Base-by-base conservation (phyloP, 768 basidiomycete species). In the Mycena olivaceomarginata region DNA sequence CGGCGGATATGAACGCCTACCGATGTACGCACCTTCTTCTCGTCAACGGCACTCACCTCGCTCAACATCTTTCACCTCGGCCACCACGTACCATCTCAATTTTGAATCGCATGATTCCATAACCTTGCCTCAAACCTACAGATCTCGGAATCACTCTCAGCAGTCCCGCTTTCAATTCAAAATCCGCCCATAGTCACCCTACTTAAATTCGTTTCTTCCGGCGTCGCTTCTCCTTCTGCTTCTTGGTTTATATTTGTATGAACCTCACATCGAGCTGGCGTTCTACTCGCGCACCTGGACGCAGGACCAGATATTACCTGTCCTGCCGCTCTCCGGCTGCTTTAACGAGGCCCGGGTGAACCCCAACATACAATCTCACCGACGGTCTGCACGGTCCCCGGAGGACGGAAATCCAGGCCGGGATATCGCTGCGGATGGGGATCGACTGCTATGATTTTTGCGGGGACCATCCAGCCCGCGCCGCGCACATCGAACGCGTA, bases 391-490 rank as follows among this genome's bases (percentile, higher is more conserved):
- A 94, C 81, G 93, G 93, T 7, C 91, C 91, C 31, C 92, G 92
- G 82, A 83, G 84, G 76, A 93, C 91, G 45, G 93, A 95, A 77
- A 89, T 98, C 12, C 94, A 98, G 72, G 93, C 96, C 0, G 97
- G 97, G 20, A 88, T 96, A 79, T 88, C 92, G 4, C 89, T 99
- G 88, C 90, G 91, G 68, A 88, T 95, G 77, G 95, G 95, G 48
- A 88, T 96, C 88, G 95, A 97, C 83, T 99, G 98, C 85, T 99
- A 98, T 83, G 93, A 97, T 83, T 98, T 98, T 97, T 84, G 95
- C 97, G 4, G 94, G 94, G 16, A 97, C 96, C 18, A 91, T 99
- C 31, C 92, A 91, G 67, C 25, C 83, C 10, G 74, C 83, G 13
- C 73, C 75, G 56, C 70, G 67, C 8, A 63, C 75, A 72, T n/a